Base-by-base conservation (phyloP, 2,329 filamentous ascomycete genomes). In the Botrytis paeoniae region DNA sequence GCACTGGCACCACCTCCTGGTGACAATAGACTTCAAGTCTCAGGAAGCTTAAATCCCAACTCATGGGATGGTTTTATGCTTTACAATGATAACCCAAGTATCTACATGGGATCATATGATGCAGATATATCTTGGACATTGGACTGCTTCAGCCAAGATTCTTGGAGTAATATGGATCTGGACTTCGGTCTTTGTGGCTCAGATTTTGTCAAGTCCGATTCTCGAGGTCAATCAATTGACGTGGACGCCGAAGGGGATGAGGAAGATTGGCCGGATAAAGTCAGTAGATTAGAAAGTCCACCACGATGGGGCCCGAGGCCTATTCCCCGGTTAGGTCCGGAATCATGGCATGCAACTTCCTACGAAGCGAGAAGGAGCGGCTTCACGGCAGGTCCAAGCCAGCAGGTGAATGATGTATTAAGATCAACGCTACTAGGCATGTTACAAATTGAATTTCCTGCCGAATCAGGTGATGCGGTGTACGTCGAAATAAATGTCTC, bases 91-190 rank as follows among this genome's bases (percentile, higher is more conserved):
- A 75, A 65, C 16, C 61, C 75, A 6, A 77, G 60, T 62, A 69
- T 75, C 20, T 78, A 78, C 54, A 79, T 79, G 78, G 78, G 78
- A 45, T 72, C 78, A 8, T 80, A 80, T 69, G 77, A 79, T 74
- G 78, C 77, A 16, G 78, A 79, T 70, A 80, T 79, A 54, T 79
- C 78, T 9, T 79, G 77, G 78, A 77, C 77, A 14, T 59, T 80
- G 29, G 74, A 77, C n/a, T 76, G 76, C 54, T 69, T 72, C 25
- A 69, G 70, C 29, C 70, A 69, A 62, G 70, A 72, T 32, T 69
- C 70, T 29, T 72, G 63, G 63, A 61, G 54, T 37, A 69, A 69
- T 51, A 72, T 72, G 54, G 70, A 69, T 32, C 22, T 69, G 3
- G 70, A 69, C 18, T 41, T 69, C 22, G 54, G 39, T 22, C 32